These are phyloP conservation scores for Parietaria judaica DNA, from an alignment of 306 rosid species.

Conservation along the genomic window DNA sequence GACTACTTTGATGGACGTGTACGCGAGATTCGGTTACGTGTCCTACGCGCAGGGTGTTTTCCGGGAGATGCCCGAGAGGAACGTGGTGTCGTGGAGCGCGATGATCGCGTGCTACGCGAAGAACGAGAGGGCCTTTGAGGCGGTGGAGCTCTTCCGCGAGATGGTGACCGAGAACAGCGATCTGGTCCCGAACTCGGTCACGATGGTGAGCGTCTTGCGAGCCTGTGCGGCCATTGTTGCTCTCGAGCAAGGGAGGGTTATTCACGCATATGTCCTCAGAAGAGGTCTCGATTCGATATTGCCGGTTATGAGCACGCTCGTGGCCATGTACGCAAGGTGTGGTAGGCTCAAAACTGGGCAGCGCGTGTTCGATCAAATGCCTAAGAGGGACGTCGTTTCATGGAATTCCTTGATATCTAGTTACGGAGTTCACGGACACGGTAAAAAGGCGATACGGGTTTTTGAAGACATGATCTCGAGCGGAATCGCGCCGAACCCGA, in stretches of 20 bases:
- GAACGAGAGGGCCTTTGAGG: conserved; percentile 65
- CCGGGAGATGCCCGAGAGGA: conserved; percentile 52
- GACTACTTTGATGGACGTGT: conserved; percentile 85
- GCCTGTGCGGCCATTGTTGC: conserved; percentile 80
- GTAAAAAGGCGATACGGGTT: conserved; percentile 57
- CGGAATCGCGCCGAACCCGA: conserved; percentile 57
- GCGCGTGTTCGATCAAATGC: conserved; percentile 45
- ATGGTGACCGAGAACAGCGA: conserved; percentile 58
- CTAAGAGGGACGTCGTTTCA: conserved; percentile 57
- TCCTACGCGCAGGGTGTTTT: conserved; percentile 59
- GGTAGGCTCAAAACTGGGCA: conserved; percentile 67
- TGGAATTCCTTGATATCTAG: conserved; percentile 85
- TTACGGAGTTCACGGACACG: conserved; percentile 80
- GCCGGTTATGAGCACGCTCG: conserved; percentile 68
- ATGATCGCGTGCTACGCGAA: conserved; percentile 80
- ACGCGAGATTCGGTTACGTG: conserved; percentile 66
- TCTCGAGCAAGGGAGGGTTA: conserved; percentile 69
- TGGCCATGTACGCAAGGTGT: conserved; percentile 81
- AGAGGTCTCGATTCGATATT: conserved; percentile 80
- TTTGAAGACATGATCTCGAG: conserved; percentile 54
- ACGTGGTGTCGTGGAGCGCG: conserved; percentile 91
- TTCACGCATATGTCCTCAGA: conserved; percentile 80
- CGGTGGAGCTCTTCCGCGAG: conserved; percentile 61
- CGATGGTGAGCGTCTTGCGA: conserved; percentile 93
- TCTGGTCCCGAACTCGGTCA: conserved; percentile 69